Evolutionary conservation across 306 rosid genomes (phyloP), one percentile per base, ranked within the genome.

Genomic region (Biancaea sappan): DNA sequence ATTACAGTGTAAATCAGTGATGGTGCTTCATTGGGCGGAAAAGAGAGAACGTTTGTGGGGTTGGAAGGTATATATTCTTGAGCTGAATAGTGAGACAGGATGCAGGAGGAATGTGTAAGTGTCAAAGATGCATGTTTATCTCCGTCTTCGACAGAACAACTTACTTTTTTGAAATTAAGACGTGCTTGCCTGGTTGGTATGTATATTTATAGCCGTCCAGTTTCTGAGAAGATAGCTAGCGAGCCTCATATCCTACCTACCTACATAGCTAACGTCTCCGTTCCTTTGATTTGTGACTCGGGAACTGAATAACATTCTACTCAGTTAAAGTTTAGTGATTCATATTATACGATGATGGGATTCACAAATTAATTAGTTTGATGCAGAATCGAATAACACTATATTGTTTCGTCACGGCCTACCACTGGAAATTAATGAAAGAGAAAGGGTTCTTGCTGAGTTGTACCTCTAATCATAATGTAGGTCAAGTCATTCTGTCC

Each of bases 141-240:
- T 2, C 51, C 16, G 31, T 64, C 18, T 8, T 31, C 37, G 60
- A 57, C 54, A 58, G 40, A 57, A 67, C 69, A 43, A 34, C 61
- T 56, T 34, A 48, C 43, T 75, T 46, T 41, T 61, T 7, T 43
- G 73, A 63, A 75, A 62, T 7, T 43, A 69, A 63, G 69, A 62
- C 74, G 25, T 43, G 61, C n/a, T n/a, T n/a, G n/a, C n/a, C n/a
- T 52, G 37, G 62, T 69, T 32, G 26, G 53, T 43, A 22, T 51
- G 8, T 50, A 22, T 54, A 67, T 29, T 26, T 19, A 48, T 58
- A 29, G 61, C 58, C 43, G 68, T 60, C 35, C 54, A 41, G 52
- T 71, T 53, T 43, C 5, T 64, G 24, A 79, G 6, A 73, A 3
- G 63, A 32, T 66, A 51, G 69, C 28, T 38, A 22, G 58, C 71